Percentiles rank a stretch among this genome's conserved stretches.
These are phyloP conservation scores for Wolfiporia cocos DNA, from an alignment of 1,284 basidiomycete genomes.

Conservation along the genomic window DNA sequence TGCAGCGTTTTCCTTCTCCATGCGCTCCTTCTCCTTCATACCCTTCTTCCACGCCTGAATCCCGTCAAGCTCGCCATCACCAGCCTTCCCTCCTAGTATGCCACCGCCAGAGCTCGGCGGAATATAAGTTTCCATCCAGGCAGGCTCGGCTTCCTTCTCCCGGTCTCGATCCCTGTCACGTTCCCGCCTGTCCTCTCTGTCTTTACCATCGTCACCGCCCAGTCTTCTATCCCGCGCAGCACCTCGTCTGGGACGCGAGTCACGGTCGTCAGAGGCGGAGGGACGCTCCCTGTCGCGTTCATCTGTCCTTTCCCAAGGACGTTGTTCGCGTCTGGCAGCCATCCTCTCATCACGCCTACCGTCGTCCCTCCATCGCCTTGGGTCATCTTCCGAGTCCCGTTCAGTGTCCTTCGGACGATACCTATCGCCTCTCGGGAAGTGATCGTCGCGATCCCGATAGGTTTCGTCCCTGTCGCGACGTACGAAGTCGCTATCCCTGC, in stretches of 20 bases:
- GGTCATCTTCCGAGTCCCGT: slow-evolving; percentile 52
- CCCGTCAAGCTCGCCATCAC: slow-evolving; percentile 70
- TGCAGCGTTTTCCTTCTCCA: slow-evolving; percentile 34
- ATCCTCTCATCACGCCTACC: slow-evolving; percentile 72
- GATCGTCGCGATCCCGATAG: slow-evolving; percentile 34
- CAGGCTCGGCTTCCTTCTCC: slow-evolving; percentile 78
- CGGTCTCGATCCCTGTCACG: too few relatives aligned
- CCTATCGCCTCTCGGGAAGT: slow-evolving; percentile 13
- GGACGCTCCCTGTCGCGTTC: slow-evolving; percentile 52
- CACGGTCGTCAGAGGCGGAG: slow-evolving; percentile 60
- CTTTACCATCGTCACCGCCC: slow-evolving; percentile 48
- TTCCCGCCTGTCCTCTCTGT: slow-evolving; percentile 41
- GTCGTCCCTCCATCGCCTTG: slow-evolving; percentile 70
- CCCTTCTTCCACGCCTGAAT: slow-evolving; percentile 90
- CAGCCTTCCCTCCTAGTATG: slow-evolving; percentile 54
- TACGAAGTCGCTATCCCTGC: slow-evolving; percentile 27
- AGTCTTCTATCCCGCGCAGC: slow-evolving; percentile 53
- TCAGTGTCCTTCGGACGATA: slow-evolving; percentile 29
- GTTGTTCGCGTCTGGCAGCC: slow-evolving; percentile 48
- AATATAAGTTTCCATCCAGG: slow-evolving; percentile 90
- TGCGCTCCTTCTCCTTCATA: slow-evolving; percentile 75
- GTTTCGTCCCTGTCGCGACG: slow-evolving; percentile 31
- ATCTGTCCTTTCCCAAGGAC: slow-evolving; percentile 28
- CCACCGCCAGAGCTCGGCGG: slow-evolving; percentile 50
- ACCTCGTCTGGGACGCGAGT: slow-evolving; percentile 50